Conservation (phyloP, 345 rosid species). For the Salix arbutifolia region DNA sequence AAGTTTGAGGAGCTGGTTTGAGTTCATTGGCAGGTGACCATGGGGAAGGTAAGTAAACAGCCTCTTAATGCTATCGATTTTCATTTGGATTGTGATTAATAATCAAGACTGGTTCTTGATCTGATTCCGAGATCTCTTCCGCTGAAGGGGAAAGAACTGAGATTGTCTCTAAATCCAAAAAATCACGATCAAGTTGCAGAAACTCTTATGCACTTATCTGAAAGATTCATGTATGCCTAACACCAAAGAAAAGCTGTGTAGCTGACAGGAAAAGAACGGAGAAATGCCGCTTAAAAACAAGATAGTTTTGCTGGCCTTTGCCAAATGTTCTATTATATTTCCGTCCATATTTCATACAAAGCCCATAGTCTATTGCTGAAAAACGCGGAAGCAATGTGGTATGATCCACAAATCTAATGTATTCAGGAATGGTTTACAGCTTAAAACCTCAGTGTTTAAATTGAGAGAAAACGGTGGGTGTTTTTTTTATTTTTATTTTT, state of each 20-base stretch:
- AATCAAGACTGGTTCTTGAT: background rate
- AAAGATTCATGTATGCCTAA: constrained; percentile 18
- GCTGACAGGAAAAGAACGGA: background rate
- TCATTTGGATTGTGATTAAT: background rate
- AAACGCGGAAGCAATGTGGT: too few relatives aligned
- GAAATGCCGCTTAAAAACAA: background rate
- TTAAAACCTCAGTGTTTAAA: too few relatives aligned
- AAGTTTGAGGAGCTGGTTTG: constrained; percentile 81
- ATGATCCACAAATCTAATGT: too few relatives aligned
- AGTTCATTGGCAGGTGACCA: constrained; percentile 36
- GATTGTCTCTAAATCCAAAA: constrained; percentile 7
- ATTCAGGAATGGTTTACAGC: too few relatives aligned
- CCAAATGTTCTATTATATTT: too few relatives aligned
- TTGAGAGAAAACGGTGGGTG: too few relatives aligned
- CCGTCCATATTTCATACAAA: too few relatives aligned
- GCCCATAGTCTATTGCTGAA: too few relatives aligned
- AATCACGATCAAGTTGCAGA: constrained; percentile 26
- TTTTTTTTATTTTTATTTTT: too few relatives aligned
- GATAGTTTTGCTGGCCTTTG: background rate
- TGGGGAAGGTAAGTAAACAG: constrained; percentile 16
- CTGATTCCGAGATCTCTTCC: constrained; percentile 16
- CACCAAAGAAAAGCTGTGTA: background rate
- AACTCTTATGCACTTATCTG: constrained; percentile 25
- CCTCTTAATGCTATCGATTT: background rate
- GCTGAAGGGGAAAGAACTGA: constrained; percentile 4